Evolutionary conservation across 2,329 filamentous ascomycete genomes (phyloP), one percentile per base, ranked within the genome.

Genomic region (Ophiostoma angusticollis): DNA sequence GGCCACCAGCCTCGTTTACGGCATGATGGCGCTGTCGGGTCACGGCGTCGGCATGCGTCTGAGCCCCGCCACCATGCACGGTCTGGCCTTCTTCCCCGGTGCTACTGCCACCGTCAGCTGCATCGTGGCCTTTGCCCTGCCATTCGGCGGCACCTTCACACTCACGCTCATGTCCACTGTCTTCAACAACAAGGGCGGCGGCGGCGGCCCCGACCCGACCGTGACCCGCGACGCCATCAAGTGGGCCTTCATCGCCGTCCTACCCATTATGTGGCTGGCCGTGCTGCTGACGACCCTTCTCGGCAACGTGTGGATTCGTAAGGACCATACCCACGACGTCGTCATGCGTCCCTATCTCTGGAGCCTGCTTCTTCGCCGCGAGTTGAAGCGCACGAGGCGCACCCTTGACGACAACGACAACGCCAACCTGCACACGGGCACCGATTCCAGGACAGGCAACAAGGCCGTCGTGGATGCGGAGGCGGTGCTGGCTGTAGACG

Each of bases 121-220:
- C 1, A 52, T 81, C 8, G 65, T 78, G 52, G 62, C 67, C 0
- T 72, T 82, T 41, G 65, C 73, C 4, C 41, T 71, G n/a, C 72
- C 74, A 0, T 70, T 83, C 25, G 78, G 78, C 4, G 77, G 78
- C 13, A 80, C 76, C 0, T 55, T 82, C 4, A 71, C 70, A 0
- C 61, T 80, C 34, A 78, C 77, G 1, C 65, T 82, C 49, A 81
- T 82, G 78, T 69, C 74, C 11, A 68, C 70, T 9, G 75, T 82
- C 2, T 81, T 81, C 54, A 78, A 80, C 51, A 81, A 82, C 45
- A 54, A 42, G 31, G 40, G 40, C 27, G 40, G 40, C 13, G 16
- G n/a, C n/a, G n/a, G n/a, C 35, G 13, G 17, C 35, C 1, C 18
- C 19, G 35, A 35, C 28, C 11, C 28, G 13, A 25, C 13, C 11